Base-by-base conservation (phyloP, 2,329 filamentous ascomycete species). In the Aureobasidium leucospermi region DNA sequence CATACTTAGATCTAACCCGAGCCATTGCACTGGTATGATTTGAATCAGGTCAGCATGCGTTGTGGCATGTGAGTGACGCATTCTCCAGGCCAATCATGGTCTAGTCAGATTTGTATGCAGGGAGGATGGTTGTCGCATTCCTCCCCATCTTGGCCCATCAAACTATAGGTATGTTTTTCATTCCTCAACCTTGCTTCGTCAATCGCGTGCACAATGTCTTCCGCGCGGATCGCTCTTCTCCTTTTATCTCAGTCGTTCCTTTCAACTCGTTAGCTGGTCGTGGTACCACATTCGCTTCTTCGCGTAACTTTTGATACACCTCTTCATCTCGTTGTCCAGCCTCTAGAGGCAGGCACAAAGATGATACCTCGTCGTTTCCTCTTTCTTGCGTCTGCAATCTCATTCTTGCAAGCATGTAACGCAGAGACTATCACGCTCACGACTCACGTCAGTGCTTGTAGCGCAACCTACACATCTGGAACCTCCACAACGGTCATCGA, bases 401-500 rank as follows among this genome's bases (percentile, higher is more conserved):
- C 32, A 16, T 16, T 52, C 6, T 52, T 60, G 19, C 56, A 46
- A 23, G 13, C 46, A 46, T 59, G 47, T 23, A 45, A 29, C 9
- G 60, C 48, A 47, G 52, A 63, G 32, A 59, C 53, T 11, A 59
- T 63, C 9, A 63, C 62, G 7, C 48, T 63, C 13, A 63, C 62
- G 11, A 60, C 57, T 11, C 61, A 58, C 29, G 49, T 62, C 45
- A 62, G 62, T 43, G 60, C 59, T 1, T 60, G 57, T n/a, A 55
- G 51, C 8, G 56, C 53, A 29, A 58, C 46, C 15, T 57, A 58
- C 29, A 58, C 55, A 19, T 59, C 58, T 39, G 41, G 46, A 19
- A 49, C 38, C 11, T 55, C 49, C 7, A 61, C 62, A 6, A 62
- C 58, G 6, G 70, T 69, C 5, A 62, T 69, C 6, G 64, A 66